Evolutionary conservation across 2,329 filamentous ascomycete genomes (phyloP), one percentile per base, ranked within the genome.

Genomic region (Aspergillus neoniger): DNA sequence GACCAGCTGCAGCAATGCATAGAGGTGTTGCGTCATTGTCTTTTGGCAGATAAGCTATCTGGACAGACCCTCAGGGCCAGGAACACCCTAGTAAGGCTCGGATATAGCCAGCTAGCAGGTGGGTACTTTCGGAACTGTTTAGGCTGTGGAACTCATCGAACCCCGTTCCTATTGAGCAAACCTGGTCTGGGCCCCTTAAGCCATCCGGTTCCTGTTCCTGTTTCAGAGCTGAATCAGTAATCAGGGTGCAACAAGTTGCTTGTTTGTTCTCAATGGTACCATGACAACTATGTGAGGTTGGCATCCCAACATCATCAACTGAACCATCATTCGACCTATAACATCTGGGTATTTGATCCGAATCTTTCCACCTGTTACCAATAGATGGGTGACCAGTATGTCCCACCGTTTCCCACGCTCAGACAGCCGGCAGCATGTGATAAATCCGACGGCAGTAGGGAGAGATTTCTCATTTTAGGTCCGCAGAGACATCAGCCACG

Each of bases 61-160:
- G 47, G 47, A 9, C 47, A 30, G 9, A 8, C 21, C 17, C 23
- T 49, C 41, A 44, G 10, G 41, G 41, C 41, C 47, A 50, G 47
- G 47, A 25, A 50, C 47, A 32, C 5, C 23, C 25, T 19, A 14
- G 25, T 49, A 50, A 43, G 47, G 9, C 47, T 50, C 47, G 47
- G 47, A 50, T 50, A 50, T 50, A 50, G 8, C 47, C 47, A 50
- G 28, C 47, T 50, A 44, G 41, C n/a, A 50, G 47, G 47, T 50
- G 47, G 47, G 47, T 28, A 50, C 47, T 17, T 50, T n/a, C 47
- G 47, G 47, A 4, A 50, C 32, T 50, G 47, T 50, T 14, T 5
- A 32, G n/a, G 47, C 25, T 50, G 47, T 30, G 47, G 47, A 30
- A 50, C 47, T 32, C 23, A 48, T 49, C 15, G 25, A 49, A 28